Conservation (phyloP, 2,329 filamentous ascomycete genomes). For the Paecilomyces dactylethromorphus region DNA sequence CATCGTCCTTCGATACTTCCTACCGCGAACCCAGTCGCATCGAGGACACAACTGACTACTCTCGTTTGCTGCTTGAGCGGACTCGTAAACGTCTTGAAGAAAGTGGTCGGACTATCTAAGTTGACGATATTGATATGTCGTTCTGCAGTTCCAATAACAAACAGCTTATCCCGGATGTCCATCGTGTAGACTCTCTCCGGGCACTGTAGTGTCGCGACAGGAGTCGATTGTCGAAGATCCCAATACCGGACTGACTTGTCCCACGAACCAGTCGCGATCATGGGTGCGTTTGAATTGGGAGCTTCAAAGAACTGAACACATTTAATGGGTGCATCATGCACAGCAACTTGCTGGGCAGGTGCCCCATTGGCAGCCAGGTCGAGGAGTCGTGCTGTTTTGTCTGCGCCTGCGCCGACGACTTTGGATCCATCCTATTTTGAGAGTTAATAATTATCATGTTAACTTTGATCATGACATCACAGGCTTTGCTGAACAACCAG, state of each 20-base stretch:
- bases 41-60: constrained; percentile 80
- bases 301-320: constrained; percentile 66
- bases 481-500: too few relatives aligned
- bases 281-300: constrained; percentile 58
- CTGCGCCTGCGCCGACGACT: constrained; percentile 68
- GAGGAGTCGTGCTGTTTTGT: constrained; percentile 72
- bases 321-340: constrained; percentile 62
- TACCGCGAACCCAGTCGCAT: constrained; percentile 75
- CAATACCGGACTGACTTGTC: constrained; percentile 36
- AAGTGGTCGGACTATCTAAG: constrained; percentile 67
- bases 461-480: too few relatives aligned
- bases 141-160: constrained; percentile 78
- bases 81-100: constrained; percentile 82
- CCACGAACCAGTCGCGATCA: constrained; percentile 67
- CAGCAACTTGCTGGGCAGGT: constrained; percentile 56
- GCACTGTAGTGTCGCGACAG: constrained; percentile 21
- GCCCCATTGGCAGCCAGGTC: constrained; percentile 55
- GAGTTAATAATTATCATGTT: background rate
- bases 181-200: constrained; percentile 58
- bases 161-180: constrained; percentile 69
- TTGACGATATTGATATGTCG: constrained; percentile 81
- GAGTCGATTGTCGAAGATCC: constrained; percentile 29
- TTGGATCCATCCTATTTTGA: constrained; percentile 65
- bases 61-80: constrained; percentile 88
- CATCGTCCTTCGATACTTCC: constrained; percentile 84